Evolutionary conservation across 2,329 filamentous ascomycete species (phyloP), one percentile per base, ranked within the genome.

Genomic region (Penicillium sp.): DNA sequence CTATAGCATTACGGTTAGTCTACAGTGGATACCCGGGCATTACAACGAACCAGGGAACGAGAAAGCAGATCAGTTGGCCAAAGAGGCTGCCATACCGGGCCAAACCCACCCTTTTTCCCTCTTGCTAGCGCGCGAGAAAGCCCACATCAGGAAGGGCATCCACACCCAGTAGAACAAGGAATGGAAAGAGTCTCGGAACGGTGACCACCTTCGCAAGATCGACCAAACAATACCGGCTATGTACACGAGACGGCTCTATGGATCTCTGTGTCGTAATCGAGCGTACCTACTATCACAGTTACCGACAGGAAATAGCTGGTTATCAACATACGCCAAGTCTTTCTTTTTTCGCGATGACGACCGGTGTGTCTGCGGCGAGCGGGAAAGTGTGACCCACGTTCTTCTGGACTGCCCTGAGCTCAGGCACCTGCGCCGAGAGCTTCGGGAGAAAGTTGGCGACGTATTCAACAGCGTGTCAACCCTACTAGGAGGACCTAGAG

Each of bases 401-500:
- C 36, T 66, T 23, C 28, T 62, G 18, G 56, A 66, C 34, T 64
- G 57, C 44, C 61, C 54, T 6, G 48, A 36, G 24, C 48, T 64
- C 6, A 59, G 50, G 49, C 47, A 36, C 16, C 26, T 62, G 19
- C 44, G 56, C 7, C 54, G 26, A 50, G 47, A 45, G 50, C 23
- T 63, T 26, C 45, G 60, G 16, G 33, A 48, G 18, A 56, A 66
- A 42, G 57, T 62, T 31, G 58, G 61, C 29, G 54, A 51, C 23
- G 60, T 55, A 43, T 59, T 67, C 24, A 58, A 60, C n/a, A 55
- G 58, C 50, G 55, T 65, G 19, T 56, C 61, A 56, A 51, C 29
- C 43, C 61, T 68, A 49, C 56, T 68, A 37, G 62, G 63, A 52
- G 62, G 64, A 51, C 48, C 39, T 47, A 45, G 31, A n/a, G 37